phyloP scores from a whole-genome alignment of 1,284 basidiomycete genomes.

The Papiliotrema laurentii region DNA sequence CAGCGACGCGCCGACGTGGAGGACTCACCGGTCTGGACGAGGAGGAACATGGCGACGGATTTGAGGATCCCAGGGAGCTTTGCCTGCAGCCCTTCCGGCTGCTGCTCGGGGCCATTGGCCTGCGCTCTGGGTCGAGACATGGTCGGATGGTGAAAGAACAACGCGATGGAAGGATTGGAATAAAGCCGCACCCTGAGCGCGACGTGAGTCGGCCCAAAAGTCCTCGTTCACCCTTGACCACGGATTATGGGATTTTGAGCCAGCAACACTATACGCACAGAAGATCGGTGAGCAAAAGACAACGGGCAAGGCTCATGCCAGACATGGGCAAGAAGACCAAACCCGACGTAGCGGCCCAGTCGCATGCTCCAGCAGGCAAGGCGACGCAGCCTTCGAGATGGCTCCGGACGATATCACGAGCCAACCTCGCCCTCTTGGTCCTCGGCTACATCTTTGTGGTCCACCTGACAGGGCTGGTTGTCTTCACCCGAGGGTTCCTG shows the following conservation, averaged over 20 bases:
- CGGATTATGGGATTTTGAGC: too few species aligned
- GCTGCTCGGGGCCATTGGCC: conserved; percentile 10
- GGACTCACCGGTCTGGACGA: conserved; percentile 33
- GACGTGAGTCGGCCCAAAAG: too few species aligned
- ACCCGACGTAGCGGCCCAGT: background rate
- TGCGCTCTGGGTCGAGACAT: conserved; percentile 7
- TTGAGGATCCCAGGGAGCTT: conserved; percentile 17
- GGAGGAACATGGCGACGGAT: conserved; percentile 31
- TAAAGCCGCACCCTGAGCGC: background rate
- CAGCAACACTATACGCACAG: too few species aligned
- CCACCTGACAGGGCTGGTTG: conserved; percentile 52
- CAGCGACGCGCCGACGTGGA: background rate
- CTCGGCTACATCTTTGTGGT: conserved; percentile 57
- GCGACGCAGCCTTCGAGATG: background rate
- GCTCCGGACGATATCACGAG: background rate
- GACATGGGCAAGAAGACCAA: conserved; percentile 1
- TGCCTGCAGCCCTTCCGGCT: too few species aligned
- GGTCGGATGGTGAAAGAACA: background rate
- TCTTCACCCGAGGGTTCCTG: conserved; percentile 86
- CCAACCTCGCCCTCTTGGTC: conserved; percentile 11
- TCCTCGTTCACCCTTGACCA: too few species aligned
- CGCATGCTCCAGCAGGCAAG: background rate
- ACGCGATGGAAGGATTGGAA: background rate
- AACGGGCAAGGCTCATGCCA: background rate
- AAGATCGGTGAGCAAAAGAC: background rate